Percentiles rank a stretch among this genome's conserved stretches.
Evolutionary conservation across 257 asterid species (phyloP).

Genomic region (Capsicum chinense): DNA sequence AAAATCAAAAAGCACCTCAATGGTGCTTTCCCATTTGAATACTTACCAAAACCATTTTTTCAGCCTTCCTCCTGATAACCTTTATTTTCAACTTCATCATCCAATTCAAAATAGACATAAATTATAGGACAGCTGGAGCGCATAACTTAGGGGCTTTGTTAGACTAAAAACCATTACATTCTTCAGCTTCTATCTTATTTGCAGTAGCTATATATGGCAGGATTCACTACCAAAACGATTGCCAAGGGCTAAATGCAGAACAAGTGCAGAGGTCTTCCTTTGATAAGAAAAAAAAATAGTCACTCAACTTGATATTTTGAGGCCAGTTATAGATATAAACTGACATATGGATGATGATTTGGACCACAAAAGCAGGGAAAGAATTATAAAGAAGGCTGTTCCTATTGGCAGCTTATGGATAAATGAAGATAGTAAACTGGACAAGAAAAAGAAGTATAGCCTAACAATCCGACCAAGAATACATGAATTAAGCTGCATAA

Average conservation of each 20-base stretch:
- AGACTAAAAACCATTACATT: not conserved
- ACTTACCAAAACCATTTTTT: conserved; percentile 15
- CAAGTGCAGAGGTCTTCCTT: conserved; percentile 1
- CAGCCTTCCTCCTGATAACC: not conserved
- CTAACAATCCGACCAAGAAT: conserved; percentile 3
- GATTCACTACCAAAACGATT: not conserved
- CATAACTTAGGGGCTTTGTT: not conserved
- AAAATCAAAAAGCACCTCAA: not conserved
- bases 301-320: not conserved
- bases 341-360: not conserved
- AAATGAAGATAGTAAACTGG: conserved; percentile 4
- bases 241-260: not conserved
- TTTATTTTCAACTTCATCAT: not conserved
- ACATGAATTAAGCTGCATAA: not conserved
- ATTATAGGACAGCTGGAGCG: not conserved
- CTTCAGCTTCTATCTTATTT: conserved; percentile 8
- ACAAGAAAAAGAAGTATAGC: not conserved
- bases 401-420: not conserved
- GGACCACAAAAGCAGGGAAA: not conserved
- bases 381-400: not conserved
- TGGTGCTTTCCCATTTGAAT: conserved; percentile 25
- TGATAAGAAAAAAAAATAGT: not conserved
- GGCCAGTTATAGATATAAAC: not conserved
- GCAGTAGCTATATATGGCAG: not conserved
- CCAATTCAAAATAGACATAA: not conserved